Percentiles rank a stretch among this genome's conserved stretches.
phyloP scores from a whole-genome alignment of 257 asterid species.

The Gardenia jasminoides region DNA sequence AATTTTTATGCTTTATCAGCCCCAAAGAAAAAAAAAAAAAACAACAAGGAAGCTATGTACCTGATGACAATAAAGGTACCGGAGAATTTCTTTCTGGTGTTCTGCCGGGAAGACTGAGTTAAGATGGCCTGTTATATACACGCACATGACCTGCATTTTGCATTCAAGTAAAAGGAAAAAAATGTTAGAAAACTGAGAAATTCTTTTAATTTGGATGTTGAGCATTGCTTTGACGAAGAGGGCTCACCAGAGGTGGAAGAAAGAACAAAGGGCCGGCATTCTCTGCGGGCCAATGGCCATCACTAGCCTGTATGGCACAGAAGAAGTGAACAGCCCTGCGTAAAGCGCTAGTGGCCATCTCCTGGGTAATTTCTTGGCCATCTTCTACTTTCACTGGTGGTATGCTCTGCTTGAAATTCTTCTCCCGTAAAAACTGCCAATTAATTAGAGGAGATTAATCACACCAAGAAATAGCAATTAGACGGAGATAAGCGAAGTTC shows the following conservation, averaged over 20 bases:
- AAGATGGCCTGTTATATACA: conserved; percentile 36
- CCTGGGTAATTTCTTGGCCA: conserved; percentile 61
- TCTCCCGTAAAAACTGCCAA: conserved; percentile 65
- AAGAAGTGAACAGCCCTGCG: conserved; percentile 65
- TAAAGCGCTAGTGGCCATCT: conserved; percentile 51
- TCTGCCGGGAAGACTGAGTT: conserved; percentile 27
- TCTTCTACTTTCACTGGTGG: conserved; percentile 65
- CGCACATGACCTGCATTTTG: conserved; percentile 29
- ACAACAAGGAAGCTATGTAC: not conserved
- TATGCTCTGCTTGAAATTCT: conserved; percentile 61
- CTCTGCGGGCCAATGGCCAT: conserved; percentile 94
- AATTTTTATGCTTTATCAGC: not conserved
- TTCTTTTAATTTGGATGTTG: too few relatives aligned
- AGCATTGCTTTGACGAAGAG: not conserved
- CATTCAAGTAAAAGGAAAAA: not conserved
- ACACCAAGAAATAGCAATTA: not conserved
- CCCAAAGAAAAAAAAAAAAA: too few relatives aligned
- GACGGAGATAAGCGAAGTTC: too few relatives aligned
- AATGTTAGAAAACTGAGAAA: not conserved
- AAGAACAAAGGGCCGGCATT: conserved; percentile 81
- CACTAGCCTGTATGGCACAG: conserved; percentile 77
- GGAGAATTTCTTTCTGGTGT: conserved; percentile 32
- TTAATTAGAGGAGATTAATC: not conserved
- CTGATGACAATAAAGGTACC: conserved; percentile 38
- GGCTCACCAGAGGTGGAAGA: conserved; percentile 73